A percentile compares a stretch with the other conserved stretches of the same genome.
Evolutionary conservation across 768 basidiomycete genomes (phyloP).

Genomic region (Rhizopogon vulgaris): DNA sequence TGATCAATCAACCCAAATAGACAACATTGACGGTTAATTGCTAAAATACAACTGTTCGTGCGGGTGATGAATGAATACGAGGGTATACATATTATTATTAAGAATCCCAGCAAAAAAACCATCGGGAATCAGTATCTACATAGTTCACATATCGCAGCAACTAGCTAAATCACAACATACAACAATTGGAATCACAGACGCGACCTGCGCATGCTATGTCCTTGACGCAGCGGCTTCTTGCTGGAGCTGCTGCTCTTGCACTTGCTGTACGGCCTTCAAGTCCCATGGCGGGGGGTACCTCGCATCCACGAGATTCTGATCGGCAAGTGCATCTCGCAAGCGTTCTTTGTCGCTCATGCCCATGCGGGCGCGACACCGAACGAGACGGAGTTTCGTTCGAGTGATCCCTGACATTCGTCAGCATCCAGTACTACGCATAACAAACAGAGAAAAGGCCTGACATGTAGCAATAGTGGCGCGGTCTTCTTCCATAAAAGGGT

Average conservation of each 20-base stretch:
- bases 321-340: conserved; percentile 68
- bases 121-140: too few species aligned
- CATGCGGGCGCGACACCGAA: conserved; percentile 73
- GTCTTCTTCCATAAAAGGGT: conserved; percentile 83
- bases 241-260: conserved; percentile 18
- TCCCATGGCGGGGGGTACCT: conserved; percentile 72
- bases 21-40: too few species aligned
- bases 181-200: not conserved
- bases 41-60: too few species aligned
- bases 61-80: too few species aligned
- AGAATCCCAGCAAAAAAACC: not conserved
- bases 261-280: conserved; percentile 31
- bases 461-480: conserved; percentile 72
- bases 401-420: conserved; percentile 61
- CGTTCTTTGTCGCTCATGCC: conserved; percentile 69
- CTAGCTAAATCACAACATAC: not conserved
- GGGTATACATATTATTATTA: too few species aligned
- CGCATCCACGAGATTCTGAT: conserved; percentile 73
- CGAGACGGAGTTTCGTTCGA: conserved; percentile 76
- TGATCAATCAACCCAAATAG: too few species aligned
- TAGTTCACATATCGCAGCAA: too few species aligned
- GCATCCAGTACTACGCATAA: not conserved
- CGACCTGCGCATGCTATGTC: not conserved
- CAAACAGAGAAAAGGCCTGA: conserved; percentile 28
- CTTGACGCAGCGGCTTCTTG: not conserved